Conservation (phyloP, 1,139 yeast genomes). For the Nakaseomyces glabratus region DNA sequence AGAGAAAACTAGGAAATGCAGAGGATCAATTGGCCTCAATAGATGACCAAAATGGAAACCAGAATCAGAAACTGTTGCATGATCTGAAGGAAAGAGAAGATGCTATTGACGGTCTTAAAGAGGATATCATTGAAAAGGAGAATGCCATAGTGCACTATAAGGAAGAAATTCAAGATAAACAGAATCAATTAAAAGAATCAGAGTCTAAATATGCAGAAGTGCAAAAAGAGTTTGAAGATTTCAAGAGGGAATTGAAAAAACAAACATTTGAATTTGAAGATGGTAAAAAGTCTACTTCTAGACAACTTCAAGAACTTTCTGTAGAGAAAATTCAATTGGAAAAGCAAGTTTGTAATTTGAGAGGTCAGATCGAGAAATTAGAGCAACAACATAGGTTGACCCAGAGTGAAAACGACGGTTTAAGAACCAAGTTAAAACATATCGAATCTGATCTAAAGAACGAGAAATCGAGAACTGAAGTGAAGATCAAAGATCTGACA, state of each 20-base stretch:
- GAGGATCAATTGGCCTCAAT: slow-evolving; percentile 10
- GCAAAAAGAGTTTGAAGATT: slow-evolving; percentile 5
- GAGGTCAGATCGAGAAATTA: slow-evolving; percentile 10
- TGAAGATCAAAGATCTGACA: slow-evolving; percentile 17
- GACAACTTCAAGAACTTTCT: slow-evolving; percentile 12
- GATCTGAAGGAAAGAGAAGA: slow-evolving; percentile 23
- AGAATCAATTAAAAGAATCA: slow-evolving; percentile 8
- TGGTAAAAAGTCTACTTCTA: slow-evolving; percentile 14
- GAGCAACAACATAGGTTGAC: no score
- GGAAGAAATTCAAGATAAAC: slow-evolving; percentile 10
- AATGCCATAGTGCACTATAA: slow-evolving; percentile 15
- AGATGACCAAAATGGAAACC: slow-evolving; percentile 9
- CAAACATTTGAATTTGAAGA: slow-evolving; percentile 13
- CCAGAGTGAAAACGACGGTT: no score
- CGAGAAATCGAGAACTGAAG: slow-evolving; percentile 25
- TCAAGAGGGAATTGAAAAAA: neutral
- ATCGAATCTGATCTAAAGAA: no score
- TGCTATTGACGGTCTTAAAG: slow-evolving; percentile 7
- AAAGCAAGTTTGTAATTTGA: slow-evolving; percentile 11
- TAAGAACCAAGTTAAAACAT: no score
- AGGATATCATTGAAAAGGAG: slow-evolving; percentile 7
- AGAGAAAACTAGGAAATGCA: neutral
- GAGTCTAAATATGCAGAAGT: slow-evolving; percentile 8
- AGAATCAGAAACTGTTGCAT: slow-evolving; percentile 22
- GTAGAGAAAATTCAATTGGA: neutral